Conservation (phyloP, 2,329 filamentous ascomycete species). For the Xylariaceae sp. region DNA sequence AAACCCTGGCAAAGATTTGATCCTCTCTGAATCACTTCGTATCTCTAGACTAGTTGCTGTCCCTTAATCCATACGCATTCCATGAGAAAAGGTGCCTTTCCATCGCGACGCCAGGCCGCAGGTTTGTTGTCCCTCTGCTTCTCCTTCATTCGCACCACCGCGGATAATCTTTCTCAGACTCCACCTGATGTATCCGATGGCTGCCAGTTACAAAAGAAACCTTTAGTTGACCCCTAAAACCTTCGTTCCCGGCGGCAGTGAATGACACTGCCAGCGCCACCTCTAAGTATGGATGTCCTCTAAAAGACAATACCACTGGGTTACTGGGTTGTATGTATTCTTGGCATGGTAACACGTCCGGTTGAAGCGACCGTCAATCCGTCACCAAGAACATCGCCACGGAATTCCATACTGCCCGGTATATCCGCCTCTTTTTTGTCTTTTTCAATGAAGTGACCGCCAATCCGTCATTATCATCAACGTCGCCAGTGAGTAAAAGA, state of each 20-base stretch:
- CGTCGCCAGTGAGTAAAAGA: not conserved
- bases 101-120: not conserved
- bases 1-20: too few relatives aligned
- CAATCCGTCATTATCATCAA: too few relatives aligned
- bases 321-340: not conserved
- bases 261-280: not conserved
- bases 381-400: not conserved
- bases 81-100: not conserved
- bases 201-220: slow-evolving; percentile 9
- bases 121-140: not conserved
- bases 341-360: not conserved
- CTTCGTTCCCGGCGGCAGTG: not conserved
- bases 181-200: slow-evolving; percentile 1
- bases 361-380: not conserved
- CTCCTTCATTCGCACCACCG: not conserved
- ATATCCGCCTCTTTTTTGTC: not conserved
- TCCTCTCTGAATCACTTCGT: too few relatives aligned
- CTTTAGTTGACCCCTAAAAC: not conserved
- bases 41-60: too few relatives aligned
- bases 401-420: not conserved
- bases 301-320: not conserved
- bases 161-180: not conserved
- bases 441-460: not conserved
- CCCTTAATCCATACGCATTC: not conserved
- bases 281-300: not conserved